Conservation (phyloP, 2,329 filamentous ascomycete species). For the Trichoderma polysporum region DNA sequence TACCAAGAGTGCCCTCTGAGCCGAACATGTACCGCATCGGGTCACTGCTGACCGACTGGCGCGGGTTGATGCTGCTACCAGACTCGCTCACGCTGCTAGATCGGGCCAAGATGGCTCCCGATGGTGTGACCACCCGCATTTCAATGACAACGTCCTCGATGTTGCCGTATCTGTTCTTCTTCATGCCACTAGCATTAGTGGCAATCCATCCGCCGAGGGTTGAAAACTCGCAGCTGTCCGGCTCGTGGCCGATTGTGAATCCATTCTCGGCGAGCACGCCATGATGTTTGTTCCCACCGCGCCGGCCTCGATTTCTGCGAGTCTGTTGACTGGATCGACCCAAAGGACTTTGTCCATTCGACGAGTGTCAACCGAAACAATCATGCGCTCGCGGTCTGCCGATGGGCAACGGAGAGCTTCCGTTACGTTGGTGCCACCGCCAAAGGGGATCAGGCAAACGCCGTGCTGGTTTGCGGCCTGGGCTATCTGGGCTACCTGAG, state of each 20-base stretch:
- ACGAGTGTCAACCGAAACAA: neutral
- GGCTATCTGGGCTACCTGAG: neutral
- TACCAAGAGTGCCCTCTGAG: slow-evolving; percentile 3
- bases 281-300: slow-evolving; percentile 11
- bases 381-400: neutral
- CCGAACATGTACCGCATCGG: neutral
- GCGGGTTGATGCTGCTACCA: neutral
- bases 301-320: neutral
- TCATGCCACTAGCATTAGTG: slow-evolving; percentile 13
- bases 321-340: slow-evolving; percentile 6
- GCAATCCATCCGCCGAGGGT: slow-evolving; percentile 13
- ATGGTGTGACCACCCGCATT: neutral
- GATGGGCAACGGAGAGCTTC: neutral
- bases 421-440: slow-evolving; percentile 3
- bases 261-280: neutral
- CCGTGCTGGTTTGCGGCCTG: neutral
- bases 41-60: neutral
- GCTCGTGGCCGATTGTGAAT: slow-evolving; percentile 7
- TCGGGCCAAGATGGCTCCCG: neutral
- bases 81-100: no score
- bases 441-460: neutral
- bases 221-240: slow-evolving; percentile 14
- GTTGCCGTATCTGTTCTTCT: slow-evolving; percentile 12
- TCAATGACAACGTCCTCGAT: slow-evolving; percentile 13
- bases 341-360: slow-evolving; percentile 2